Percentiles rank a stretch among this genome's conserved stretches.
Evolutionary conservation across 2,329 filamentous ascomycete species (phyloP).

Genomic region (Xylariaceae sp.): DNA sequence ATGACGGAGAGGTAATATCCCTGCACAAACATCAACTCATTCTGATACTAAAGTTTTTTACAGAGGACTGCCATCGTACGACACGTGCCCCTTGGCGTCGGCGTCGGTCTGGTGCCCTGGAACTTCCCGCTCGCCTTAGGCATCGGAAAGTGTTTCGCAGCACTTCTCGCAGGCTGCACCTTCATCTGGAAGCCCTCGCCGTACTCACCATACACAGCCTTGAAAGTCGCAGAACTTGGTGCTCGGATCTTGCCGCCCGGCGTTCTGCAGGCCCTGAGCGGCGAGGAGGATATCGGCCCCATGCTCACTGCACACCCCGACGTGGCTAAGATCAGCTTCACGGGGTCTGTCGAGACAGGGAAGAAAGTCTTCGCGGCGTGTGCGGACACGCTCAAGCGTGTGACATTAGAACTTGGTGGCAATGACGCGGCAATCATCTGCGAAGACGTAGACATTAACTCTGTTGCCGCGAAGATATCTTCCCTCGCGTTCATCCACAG

Average conservation of each 20-base stretch:
- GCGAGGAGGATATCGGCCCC: slow-evolving; percentile 57
- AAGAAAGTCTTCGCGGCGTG: slow-evolving; percentile 57
- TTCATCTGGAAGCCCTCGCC: slow-evolving; percentile 56
- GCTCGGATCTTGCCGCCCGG: slow-evolving; percentile 56
- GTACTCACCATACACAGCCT: slow-evolving; percentile 40
- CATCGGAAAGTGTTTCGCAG: slow-evolving; percentile 51
- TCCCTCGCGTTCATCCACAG: slow-evolving; percentile 41
- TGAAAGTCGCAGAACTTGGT: slow-evolving; percentile 57
- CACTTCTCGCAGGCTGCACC: slow-evolving; percentile 52
- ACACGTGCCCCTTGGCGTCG: slow-evolving; percentile 40
- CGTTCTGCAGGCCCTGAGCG: slow-evolving; percentile 57
- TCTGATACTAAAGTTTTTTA: slow-evolving; percentile 5
- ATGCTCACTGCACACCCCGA: slow-evolving; percentile 55
- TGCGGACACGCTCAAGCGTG: slow-evolving; percentile 55
- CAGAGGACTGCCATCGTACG: slow-evolving; percentile 29
- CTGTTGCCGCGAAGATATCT: slow-evolving; percentile 21
- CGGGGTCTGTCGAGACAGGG: slow-evolving; percentile 56
- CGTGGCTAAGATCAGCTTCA: slow-evolving; percentile 62
- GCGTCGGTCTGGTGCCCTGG: slow-evolving; percentile 50
- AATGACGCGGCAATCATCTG: slow-evolving; percentile 58
- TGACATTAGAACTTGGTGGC: slow-evolving; percentile 61
- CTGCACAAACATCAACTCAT: not conserved
- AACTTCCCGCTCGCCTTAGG: slow-evolving; percentile 53
- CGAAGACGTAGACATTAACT: slow-evolving; percentile 47
- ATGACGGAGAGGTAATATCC: slow-evolving; percentile 13